Evolutionary conservation across 108 stramenopile species (phyloP).

Genomic region (Cyclotella sp.): DNA sequence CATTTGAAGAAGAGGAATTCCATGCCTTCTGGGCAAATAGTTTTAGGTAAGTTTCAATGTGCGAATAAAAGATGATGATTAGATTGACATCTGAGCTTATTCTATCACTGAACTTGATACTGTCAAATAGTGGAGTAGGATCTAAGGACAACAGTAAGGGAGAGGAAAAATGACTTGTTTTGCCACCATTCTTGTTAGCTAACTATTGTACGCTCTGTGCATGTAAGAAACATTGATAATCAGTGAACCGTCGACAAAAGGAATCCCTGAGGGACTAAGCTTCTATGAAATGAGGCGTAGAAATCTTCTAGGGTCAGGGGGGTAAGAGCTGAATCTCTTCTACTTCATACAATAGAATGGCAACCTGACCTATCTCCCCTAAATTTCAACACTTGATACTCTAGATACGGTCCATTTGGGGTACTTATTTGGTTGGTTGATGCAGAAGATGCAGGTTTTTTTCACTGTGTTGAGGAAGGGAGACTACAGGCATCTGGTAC

Average conservation of each 20-base stretch:
- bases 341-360: too few species aligned
- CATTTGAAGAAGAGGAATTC: constrained; percentile 27
- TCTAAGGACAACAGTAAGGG: background rate
- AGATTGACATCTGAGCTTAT: background rate
- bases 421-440: background rate
- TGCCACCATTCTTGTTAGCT: background rate
- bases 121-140: background rate
- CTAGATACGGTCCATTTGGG: constrained; percentile 2
- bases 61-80: background rate
- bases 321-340: background rate
- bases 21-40: constrained; percentile 20
- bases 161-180: background rate
- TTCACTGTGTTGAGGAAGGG: background rate
- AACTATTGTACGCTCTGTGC: background rate
- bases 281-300: constrained; percentile 46
- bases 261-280: constrained; percentile 23
- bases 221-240: background rate
- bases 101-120: background rate
- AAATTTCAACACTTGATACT: background rate
- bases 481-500: background rate
- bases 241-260: background rate
- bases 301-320: constrained; percentile 4
- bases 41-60: background rate
- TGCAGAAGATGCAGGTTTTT: background rate
- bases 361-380: background rate